These are phyloP conservation scores for Fusarium tupiense DNA, from an alignment of 2,329 filamentous ascomycete genomes.

Conservation along the genomic window DNA sequence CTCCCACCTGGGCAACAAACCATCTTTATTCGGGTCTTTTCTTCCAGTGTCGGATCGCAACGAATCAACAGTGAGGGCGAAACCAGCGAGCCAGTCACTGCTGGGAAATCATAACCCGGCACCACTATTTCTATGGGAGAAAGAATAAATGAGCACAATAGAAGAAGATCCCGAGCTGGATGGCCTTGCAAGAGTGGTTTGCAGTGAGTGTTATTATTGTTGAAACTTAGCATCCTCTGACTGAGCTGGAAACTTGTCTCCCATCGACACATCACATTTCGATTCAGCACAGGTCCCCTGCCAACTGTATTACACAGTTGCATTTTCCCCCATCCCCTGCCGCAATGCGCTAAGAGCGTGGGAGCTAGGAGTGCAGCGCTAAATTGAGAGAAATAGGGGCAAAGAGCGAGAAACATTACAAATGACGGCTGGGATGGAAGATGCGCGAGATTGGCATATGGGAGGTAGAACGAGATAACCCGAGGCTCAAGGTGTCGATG, in stretches of 20 bases:
- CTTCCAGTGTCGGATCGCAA: background rate
- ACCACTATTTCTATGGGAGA: background rate
- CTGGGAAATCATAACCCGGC: background rate
- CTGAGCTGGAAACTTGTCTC: constrained; percentile 22
- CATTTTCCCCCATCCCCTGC: constrained; percentile 25
- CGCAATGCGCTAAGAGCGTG: constrained; percentile 20
- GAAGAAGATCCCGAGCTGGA: constrained; percentile 7
- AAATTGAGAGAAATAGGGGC: constrained; percentile 32
- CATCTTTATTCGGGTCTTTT: constrained; percentile 5
- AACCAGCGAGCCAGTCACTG: background rate
- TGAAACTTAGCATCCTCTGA: constrained; percentile 28
- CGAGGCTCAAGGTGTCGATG: background rate
- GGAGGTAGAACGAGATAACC: constrained; percentile 1
- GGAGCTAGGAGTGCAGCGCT: constrained; percentile 27
- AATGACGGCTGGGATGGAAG: constrained; percentile 19
- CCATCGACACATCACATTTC: constrained; percentile 41
- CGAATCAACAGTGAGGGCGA: constrained; percentile 1
- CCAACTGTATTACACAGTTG: constrained; percentile 15
- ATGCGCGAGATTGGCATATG: constrained; percentile 21
- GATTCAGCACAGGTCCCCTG: constrained; percentile 33
- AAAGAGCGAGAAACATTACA: constrained; percentile 26
- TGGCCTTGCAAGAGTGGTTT: constrained; percentile 31
- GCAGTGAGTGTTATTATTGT: constrained; percentile 20
- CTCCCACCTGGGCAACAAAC: constrained; percentile 9
- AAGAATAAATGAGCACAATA: constrained; percentile 1